phyloP scores from a whole-genome alignment of 305 asterid genomes.

The Rubia occidens region DNA sequence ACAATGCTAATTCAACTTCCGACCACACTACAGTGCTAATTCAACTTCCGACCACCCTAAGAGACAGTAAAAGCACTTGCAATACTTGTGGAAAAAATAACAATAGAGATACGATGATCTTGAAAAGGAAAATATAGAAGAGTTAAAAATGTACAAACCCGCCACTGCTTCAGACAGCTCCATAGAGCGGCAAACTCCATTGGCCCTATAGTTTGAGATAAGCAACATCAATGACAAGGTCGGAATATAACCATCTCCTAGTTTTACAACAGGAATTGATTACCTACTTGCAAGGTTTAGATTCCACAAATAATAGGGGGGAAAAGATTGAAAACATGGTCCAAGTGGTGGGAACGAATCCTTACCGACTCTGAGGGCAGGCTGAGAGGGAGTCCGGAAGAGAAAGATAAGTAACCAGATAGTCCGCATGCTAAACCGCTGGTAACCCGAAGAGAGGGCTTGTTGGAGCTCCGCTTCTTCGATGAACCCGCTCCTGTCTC shows the following conservation, averaged over 20 bases:
- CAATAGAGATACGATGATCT: not conserved
- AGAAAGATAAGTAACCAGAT: constrained; percentile 68
- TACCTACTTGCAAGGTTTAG: not conserved
- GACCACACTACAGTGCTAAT: not conserved
- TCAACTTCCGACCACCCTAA: not conserved
- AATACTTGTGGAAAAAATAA: not conserved
- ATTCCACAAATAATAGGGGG: not conserved
- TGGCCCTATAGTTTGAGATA: constrained; percentile 42
- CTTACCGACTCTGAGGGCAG: constrained; percentile 48
- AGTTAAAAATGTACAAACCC: constrained; percentile 36
- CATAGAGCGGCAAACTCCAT: constrained; percentile 66
- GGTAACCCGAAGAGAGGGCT: constrained; percentile 55
- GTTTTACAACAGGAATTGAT: too few species aligned
- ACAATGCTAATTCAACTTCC: not conserved
- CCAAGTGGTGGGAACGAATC: not conserved
- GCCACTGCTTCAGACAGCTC: constrained; percentile 81
- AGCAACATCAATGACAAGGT: constrained; percentile 5
- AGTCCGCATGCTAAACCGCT: constrained; percentile 47
- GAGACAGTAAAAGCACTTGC: not conserved
- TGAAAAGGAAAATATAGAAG: not conserved
- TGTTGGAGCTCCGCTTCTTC: constrained; percentile 67
- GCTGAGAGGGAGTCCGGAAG: constrained; percentile 41
- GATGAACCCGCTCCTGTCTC: constrained; percentile 59
- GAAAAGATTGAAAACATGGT: too few species aligned
- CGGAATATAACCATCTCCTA: not conserved